These are phyloP conservation scores for Endocalyx cinctus DNA, from an alignment of 2,329 filamentous ascomycete species.

Conservation along the genomic window DNA sequence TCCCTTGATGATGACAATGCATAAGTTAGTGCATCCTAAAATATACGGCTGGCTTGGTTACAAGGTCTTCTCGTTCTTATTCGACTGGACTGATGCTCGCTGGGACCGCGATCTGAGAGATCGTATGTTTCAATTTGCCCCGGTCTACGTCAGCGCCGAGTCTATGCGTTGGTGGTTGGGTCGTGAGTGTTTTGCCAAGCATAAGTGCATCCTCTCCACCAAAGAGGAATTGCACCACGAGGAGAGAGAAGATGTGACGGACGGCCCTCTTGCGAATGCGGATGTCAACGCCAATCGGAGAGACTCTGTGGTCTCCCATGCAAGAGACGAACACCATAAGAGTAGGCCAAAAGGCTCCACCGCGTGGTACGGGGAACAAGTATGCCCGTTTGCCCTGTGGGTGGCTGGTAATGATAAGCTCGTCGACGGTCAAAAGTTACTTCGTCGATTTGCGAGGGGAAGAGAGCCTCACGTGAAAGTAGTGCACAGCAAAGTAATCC, in stretches of 20 bases:
- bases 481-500: conserved; percentile 77
- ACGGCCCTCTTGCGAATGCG: conserved; percentile 28
- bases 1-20: conserved; percentile 86
- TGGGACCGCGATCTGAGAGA: conserved; percentile 79
- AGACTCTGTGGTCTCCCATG: conserved; percentile 14
- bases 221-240: conserved; percentile 62
- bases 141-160: conserved; percentile 84
- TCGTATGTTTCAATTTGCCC: conserved; percentile 88
- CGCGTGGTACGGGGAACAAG: conserved; percentile 78
- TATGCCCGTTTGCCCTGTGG: conserved; percentile 85
- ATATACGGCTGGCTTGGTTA: conserved; percentile 83
- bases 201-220: conserved; percentile 83
- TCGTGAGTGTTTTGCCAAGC: conserved; percentile 70
- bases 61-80: conserved; percentile 82
- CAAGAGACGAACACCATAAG: conserved; percentile 28
- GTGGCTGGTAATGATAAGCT: conserved; percentile 77
- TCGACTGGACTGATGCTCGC: conserved; percentile 77
- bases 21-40: conserved; percentile 56
- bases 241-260: conserved; percentile 54
- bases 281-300: conserved; percentile 13
- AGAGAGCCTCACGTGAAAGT: conserved; percentile 77
- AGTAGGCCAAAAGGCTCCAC: conserved; percentile 44
- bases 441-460: conserved; percentile 69
- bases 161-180: conserved; percentile 96
- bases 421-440: conserved; percentile 72